phyloP scores from a whole-genome alignment of 352 stramenopile species.

The Pythium aquatile region DNA sequence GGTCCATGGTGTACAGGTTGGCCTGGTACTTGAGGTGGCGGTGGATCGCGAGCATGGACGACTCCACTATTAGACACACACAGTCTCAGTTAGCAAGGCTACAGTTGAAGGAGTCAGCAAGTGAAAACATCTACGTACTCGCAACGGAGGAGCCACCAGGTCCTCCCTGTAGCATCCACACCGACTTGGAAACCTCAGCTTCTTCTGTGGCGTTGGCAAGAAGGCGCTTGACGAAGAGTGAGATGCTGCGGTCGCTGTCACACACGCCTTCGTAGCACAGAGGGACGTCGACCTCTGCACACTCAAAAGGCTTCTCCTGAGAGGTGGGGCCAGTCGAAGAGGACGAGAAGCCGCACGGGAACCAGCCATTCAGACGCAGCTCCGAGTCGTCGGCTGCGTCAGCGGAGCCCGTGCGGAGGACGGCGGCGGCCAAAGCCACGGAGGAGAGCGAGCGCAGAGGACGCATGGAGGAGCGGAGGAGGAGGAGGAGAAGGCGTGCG shows the following conservation, averaged over 20 bases:
- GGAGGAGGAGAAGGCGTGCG: no score
- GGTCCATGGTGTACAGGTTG: slow-evolving; percentile 58
- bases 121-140: background rate
- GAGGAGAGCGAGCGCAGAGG: background rate
- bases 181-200: slow-evolving; percentile 25
- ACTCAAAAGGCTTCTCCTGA: slow-evolving; percentile 32
- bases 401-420: background rate
- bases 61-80: slow-evolving; percentile 24
- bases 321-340: slow-evolving; percentile 5
- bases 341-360: slow-evolving; percentile 29
- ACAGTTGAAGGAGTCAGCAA: no score
- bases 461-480: background rate
- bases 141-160: slow-evolving; percentile 37
- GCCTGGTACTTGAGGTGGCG: slow-evolving; percentile 23
- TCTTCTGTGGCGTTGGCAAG: slow-evolving; percentile 14
- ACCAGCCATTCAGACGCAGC: slow-evolving; percentile 46
- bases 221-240: slow-evolving; percentile 50
- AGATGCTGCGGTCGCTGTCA: slow-evolving; percentile 32
- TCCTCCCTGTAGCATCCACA: slow-evolving; percentile 52
- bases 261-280: slow-evolving; percentile 43
- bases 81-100: no score
- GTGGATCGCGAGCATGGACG: slow-evolving; percentile 38
- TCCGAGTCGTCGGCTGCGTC: background rate
- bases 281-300: slow-evolving; percentile 35
- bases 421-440: background rate